Evolutionary conservation across 192 early-diverging fungal species (phyloP).

Genomic region (Rhizophagus sp.): DNA sequence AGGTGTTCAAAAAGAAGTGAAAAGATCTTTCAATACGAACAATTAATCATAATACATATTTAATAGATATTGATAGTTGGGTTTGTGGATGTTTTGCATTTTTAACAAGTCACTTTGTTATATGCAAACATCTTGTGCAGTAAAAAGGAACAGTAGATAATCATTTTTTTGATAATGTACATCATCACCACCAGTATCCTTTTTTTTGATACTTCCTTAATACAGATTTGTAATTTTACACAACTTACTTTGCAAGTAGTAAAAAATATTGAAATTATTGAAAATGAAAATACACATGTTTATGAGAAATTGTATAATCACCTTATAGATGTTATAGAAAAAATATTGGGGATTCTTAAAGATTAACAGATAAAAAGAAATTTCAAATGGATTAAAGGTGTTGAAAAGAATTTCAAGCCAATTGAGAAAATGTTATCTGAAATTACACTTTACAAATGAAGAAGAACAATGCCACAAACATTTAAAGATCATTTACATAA

Average conservation of each 20-base stretch:
- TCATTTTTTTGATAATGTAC: neutral
- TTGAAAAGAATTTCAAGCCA: conserved; percentile 12
- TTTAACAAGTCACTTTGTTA: no score
- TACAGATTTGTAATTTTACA: neutral
- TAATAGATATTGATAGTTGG: no score
- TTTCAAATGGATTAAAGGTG: neutral
- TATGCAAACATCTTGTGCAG: conserved; percentile 11
- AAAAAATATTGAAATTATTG: neutral
- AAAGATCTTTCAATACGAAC: no score
- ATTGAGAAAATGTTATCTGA: conserved; percentile 1
- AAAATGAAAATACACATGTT: neutral
- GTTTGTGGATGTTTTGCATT: no score
- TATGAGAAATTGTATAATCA: neutral
- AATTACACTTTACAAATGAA: neutral
- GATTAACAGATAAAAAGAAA: neutral
- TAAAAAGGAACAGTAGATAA: neutral
- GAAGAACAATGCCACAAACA: neutral
- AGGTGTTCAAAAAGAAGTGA: no score
- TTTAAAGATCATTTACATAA: no score
- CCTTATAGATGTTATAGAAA: neutral
- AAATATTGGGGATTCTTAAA: neutral
- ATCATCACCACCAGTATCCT: neutral
- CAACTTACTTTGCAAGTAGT: neutral
- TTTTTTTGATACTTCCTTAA: conserved; percentile 4
- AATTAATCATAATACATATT: no score